These are phyloP conservation scores for Agastache rugosa DNA, from an alignment of 257 asterid genomes.

Conservation along the genomic window DNA sequence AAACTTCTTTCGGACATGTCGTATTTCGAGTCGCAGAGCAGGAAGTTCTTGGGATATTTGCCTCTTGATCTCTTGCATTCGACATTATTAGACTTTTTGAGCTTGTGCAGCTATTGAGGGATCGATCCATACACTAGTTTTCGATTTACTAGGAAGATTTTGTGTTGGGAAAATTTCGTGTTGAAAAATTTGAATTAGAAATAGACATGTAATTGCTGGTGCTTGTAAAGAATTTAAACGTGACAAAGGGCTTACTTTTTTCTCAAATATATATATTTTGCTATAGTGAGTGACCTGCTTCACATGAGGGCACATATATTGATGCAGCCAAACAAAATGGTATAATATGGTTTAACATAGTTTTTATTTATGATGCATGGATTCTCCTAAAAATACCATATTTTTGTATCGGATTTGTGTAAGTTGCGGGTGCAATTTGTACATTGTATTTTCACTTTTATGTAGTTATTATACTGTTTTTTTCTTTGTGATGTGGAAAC, in stretches of 20 bases:
- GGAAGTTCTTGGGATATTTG: slow-evolving; percentile 76
- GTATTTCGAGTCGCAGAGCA: slow-evolving; percentile 59
- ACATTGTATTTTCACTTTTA: too few species aligned
- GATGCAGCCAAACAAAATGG: not conserved
- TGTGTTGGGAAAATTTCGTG: slow-evolving; percentile 7
- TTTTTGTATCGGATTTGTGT: too few species aligned
- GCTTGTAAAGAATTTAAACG: slow-evolving; percentile 8
- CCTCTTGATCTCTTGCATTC: slow-evolving; percentile 74
- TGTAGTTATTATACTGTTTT: too few species aligned
- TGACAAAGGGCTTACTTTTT: not conserved
- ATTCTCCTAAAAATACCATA: too few species aligned
- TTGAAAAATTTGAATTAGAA: not conserved
- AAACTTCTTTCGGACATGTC: slow-evolving; percentile 53
- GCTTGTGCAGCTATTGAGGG: slow-evolving; percentile 65
- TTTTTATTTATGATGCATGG: too few species aligned
- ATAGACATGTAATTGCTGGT: not conserved
- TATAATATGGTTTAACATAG: not conserved
- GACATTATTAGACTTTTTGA: slow-evolving; percentile 76
- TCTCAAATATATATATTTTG: too few species aligned
- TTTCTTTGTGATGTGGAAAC: too few species aligned
- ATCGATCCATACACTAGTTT: not conserved
- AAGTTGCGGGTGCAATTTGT: too few species aligned
- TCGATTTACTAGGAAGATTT: not conserved
- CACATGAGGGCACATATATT: slow-evolving; percentile 22
- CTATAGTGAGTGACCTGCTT: slow-evolving; percentile 1